These are phyloP conservation scores for Prunella vulgaris DNA, from an alignment of 257 asterid genomes.

Conservation along the genomic window DNA sequence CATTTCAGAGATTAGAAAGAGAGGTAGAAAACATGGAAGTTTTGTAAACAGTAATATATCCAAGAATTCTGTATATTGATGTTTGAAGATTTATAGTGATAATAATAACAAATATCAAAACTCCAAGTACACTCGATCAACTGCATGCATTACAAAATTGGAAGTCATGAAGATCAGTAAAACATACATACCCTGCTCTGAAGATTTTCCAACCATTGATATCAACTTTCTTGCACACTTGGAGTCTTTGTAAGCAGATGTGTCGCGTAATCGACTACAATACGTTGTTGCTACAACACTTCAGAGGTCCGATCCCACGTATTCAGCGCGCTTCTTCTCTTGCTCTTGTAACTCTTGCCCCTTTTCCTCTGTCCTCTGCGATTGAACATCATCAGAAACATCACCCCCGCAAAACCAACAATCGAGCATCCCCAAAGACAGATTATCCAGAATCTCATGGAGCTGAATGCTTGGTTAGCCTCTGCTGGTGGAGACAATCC, in stretches of 20 bases:
- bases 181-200: not conserved
- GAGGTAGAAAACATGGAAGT: slow-evolving; percentile 23
- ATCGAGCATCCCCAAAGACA: slow-evolving; percentile 65
- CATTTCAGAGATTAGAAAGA: not conserved
- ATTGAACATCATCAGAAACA: slow-evolving; percentile 51
- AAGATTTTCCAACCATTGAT: not conserved
- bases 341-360: slow-evolving; percentile 43
- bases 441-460: slow-evolving; percentile 66
- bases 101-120: not conserved
- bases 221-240: slow-evolving; percentile 17
- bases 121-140: not conserved
- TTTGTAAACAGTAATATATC: not conserved
- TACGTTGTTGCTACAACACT: slow-evolving; percentile 1
- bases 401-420: slow-evolving; percentile 42
- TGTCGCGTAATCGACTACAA: not conserved
- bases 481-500: slow-evolving; percentile 44
- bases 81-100: not conserved
- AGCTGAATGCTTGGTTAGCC: slow-evolving; percentile 44
- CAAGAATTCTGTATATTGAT: not conserved
- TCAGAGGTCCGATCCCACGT: slow-evolving; percentile 51
- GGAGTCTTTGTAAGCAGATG: not conserved
- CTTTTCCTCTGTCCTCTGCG: slow-evolving; percentile 56
- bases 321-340: slow-evolving; percentile 34
- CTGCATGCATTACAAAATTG: slow-evolving; percentile 24
- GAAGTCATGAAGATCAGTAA: not conserved